Conservation (phyloP, 768 basidiomycete genomes). For the Lactarius akahatsu region DNA sequence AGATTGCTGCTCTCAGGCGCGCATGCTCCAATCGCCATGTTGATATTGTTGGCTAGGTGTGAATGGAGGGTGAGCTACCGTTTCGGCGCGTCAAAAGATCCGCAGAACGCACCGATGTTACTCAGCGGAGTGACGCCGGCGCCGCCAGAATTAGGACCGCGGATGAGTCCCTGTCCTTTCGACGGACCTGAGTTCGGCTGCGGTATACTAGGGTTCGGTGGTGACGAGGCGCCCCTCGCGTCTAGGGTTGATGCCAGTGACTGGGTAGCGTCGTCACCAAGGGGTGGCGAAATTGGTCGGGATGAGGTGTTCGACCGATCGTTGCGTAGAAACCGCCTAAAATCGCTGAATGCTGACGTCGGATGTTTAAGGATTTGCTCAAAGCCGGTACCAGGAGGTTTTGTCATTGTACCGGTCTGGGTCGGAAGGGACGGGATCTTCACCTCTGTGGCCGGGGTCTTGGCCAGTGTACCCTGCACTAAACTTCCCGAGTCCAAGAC, state of each 20-base stretch:
- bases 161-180: slow-evolving; percentile 11
- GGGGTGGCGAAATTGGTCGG: slow-evolving; percentile 1
- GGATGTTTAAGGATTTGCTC: slow-evolving; percentile 25
- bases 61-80: slow-evolving; percentile 11
- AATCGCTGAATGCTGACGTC: slow-evolving; percentile 13
- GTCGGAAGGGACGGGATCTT: not conserved
- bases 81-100: not conserved
- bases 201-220: not conserved
- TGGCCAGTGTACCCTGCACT: slow-evolving; percentile 21
- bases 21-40: slow-evolving; percentile 71
- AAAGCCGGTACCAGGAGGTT: slow-evolving; percentile 9
- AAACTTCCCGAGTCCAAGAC: slow-evolving; percentile 24
- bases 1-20: slow-evolving; percentile 62
- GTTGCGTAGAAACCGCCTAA: slow-evolving; percentile 20
- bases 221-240: slow-evolving; percentile 2
- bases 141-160: slow-evolving; percentile 24
- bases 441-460: not conserved
- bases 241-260: not conserved
- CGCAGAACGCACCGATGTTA: slow-evolving; percentile 40
- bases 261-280: not conserved
- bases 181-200: slow-evolving; percentile 19
- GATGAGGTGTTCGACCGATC: slow-evolving; percentile 11
- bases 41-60: slow-evolving; percentile 26
- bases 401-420: not conserved
- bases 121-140: slow-evolving; percentile 42